A percentile compares a stretch with the other conserved stretches of the same genome.
phyloP scores from a whole-genome alignment of 768 basidiomycete genomes.

The Auricularia cornea region DNA sequence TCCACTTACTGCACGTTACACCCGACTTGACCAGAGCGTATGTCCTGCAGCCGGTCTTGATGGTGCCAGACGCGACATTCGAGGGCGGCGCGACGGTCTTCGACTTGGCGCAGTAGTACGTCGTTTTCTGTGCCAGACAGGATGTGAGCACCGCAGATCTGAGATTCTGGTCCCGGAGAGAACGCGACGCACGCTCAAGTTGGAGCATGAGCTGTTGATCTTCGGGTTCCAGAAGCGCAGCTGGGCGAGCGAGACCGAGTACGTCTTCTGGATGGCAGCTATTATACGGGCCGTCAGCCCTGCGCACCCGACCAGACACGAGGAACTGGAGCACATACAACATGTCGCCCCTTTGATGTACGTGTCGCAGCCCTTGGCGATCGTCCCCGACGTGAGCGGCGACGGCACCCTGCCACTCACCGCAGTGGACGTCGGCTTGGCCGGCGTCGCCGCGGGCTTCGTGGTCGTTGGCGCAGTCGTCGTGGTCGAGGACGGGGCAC shows the following conservation, averaged over 20 bases:
- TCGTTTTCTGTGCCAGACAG: neutral
- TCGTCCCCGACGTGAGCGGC: neutral
- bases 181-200: neutral
- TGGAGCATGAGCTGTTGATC: neutral
- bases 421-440: too few species aligned
- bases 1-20: neutral
- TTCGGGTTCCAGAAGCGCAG: neutral
- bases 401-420: neutral
- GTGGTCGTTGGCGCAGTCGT: neutral
- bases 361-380: neutral
- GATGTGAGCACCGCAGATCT: too few species aligned
- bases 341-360: neutral
- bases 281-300: neutral
- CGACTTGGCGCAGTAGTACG: neutral
- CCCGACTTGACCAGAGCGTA: neutral
- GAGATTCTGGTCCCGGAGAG: neutral
- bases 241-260: neutral
- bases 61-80: neutral
- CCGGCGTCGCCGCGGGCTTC: too few species aligned
- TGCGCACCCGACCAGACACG: too few species aligned
- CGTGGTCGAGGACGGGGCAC: neutral
- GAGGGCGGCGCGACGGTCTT: neutral
- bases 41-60: neutral
- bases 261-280: neutral
- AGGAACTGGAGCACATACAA: neutral